Evolutionary conservation across 2,329 filamentous ascomycete genomes (phyloP), one percentile per base, ranked within the genome.

Genomic region (Pseudocercospora fijiensis): DNA sequence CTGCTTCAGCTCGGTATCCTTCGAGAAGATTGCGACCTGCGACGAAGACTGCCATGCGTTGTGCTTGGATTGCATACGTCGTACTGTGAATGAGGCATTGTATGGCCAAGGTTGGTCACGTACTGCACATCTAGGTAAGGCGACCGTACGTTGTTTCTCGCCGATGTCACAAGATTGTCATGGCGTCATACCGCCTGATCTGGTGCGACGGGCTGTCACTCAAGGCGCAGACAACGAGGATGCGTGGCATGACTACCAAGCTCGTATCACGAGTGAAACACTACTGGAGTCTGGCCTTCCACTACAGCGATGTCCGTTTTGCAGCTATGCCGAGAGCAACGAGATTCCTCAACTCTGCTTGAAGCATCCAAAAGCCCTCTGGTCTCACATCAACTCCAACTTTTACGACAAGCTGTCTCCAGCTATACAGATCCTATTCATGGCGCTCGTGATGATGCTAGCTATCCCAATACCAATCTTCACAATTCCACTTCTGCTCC

Each of bases 81-180:
- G 90, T 68, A 89, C 92, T 10, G 84, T 94, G 64, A 90, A 89
- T 57, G 94, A 98, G 75, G 92, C 93, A 1, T 81, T 98, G 0
- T 98, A 96, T 74, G 95, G 95, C 0, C 95, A 98, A 76, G 91
- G 91, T 58, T 97, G 94, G 91, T 85, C 87, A 57, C 88, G 90
- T 64, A 95, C 86, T 71, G 89, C 97, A 70, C 85, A 95, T 73
- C 78, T 86, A 27, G 83, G 87, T 63, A 86, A 83, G 41, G 90
- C 90, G 41, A 92, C 91, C 0, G 82, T 98, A 60, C 86, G 86
- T 65, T 98, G 95, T 74, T 84, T 96, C n/a, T 91, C 93, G 1
- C 88, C 91, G 0, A 84, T 88, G 57, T 81, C 85, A 2, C 74
- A 77, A n/a, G 79, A 78, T 3, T 98, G 95, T 71, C 74, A 83